Conservation (phyloP, 2,329 filamentous ascomycete genomes). For the Teratosphaeria zuluensis region DNA sequence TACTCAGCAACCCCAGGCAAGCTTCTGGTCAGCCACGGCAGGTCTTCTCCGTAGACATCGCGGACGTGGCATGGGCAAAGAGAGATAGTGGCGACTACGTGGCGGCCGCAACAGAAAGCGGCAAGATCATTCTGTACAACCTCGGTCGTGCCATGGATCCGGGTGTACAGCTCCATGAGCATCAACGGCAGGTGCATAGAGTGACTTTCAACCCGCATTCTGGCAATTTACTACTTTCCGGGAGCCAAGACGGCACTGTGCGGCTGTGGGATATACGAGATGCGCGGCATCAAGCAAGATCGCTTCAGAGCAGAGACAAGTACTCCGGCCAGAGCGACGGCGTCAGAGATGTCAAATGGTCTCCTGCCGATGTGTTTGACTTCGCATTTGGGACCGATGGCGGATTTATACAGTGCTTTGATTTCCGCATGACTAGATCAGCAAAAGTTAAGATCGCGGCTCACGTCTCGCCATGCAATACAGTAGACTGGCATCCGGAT, state of each 20-base stretch:
- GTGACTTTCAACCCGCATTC: conserved; percentile 55
- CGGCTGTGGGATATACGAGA: conserved; percentile 55
- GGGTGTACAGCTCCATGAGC: conserved; percentile 53
- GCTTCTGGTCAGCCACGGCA: conserved; percentile 37
- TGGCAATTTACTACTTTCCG: conserved; percentile 51
- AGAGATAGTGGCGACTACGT: conserved; percentile 50
- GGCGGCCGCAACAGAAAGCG: conserved; percentile 55
- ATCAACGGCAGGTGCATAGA: conserved; percentile 55
- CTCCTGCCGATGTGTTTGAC: conserved; percentile 50
- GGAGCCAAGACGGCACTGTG: conserved; percentile 55
- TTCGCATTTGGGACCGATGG: conserved; percentile 58
- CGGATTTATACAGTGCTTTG: conserved; percentile 55
- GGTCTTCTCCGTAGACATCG: conserved; percentile 46
- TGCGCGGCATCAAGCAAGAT: conserved; percentile 35
- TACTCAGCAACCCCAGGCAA: conserved; percentile 48
- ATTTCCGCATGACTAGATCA: conserved; percentile 47
- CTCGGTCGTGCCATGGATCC: conserved; percentile 52
- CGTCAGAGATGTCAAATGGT: conserved; percentile 56
- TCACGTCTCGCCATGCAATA: conserved; percentile 47
- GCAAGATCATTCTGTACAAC: conserved; percentile 57
- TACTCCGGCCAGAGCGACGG: conserved; percentile 51
- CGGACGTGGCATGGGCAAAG: conserved; percentile 60
- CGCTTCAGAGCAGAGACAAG: conserved; percentile 44
- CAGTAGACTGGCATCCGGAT: conserved; percentile 59
- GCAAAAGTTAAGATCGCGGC: conserved; percentile 52